Conservation (phyloP, 805 yeast species). For the Suhomyces xylopsoci region DNA sequence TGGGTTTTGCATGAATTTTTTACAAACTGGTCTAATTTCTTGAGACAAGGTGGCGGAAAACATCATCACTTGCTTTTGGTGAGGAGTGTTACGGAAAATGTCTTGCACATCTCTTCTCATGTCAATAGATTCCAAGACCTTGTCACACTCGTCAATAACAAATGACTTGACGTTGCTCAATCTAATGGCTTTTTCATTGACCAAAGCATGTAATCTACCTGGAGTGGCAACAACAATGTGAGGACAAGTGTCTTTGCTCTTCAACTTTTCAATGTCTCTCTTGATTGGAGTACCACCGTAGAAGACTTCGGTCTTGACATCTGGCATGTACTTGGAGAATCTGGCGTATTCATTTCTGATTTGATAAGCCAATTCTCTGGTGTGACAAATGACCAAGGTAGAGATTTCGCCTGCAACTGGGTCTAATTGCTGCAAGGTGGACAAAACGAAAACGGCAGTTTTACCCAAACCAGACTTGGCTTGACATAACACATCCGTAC, state of each 20-base stretch:
- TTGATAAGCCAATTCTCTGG: slow-evolving; percentile 98
- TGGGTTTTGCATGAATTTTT: slow-evolving; percentile 97
- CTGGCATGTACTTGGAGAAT: slow-evolving; percentile 98
- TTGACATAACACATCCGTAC: slow-evolving; percentile 97
- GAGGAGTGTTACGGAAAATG: slow-evolving; percentile 95
- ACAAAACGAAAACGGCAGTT: slow-evolving; percentile 94
- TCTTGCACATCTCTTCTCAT: slow-evolving; percentile 99
- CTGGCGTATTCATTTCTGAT: slow-evolving; percentile 96
- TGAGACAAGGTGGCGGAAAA: slow-evolving; percentile 93
- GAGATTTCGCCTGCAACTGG: slow-evolving; percentile 97
- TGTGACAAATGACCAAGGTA: slow-evolving; percentile 93
- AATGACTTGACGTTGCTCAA: slow-evolving; percentile 88
- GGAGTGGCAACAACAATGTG: slow-evolving; percentile 98
- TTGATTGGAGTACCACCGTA: slow-evolving; percentile 91
- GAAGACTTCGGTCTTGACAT: slow-evolving; percentile 92
- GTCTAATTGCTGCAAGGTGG: slow-evolving; percentile 94
- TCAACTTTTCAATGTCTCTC: slow-evolving; percentile 82
- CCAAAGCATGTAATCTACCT: slow-evolving; percentile 93
- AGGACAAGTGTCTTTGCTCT: slow-evolving; percentile 91
- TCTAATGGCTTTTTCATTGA: slow-evolving; percentile 85
- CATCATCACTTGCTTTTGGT: slow-evolving; percentile 99
- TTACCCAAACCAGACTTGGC: slow-evolving; percentile 99
- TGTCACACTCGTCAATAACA: slow-evolving; percentile 97
- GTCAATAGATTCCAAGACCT: slow-evolving; percentile 84
- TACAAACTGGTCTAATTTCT: slow-evolving; percentile 94